phyloP scores from a whole-genome alignment of 352 stramenopile species.

The Globisporangium okanoganense region DNA sequence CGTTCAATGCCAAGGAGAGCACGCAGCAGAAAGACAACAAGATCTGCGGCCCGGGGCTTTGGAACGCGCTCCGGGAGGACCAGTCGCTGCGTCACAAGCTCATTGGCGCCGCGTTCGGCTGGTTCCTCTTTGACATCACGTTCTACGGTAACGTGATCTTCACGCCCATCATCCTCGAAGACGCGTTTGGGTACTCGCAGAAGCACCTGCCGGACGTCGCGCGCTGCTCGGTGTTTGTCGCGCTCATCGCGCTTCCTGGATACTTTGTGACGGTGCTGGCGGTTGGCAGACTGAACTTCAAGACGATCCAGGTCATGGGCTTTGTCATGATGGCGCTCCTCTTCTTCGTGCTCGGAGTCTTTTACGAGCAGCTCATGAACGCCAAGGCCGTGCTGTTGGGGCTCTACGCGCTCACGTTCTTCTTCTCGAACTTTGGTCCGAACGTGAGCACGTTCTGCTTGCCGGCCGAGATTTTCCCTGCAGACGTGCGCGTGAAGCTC shows the following conservation, averaged over 20 bases:
- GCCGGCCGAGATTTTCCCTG: constrained; percentile 71
- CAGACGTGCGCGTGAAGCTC: constrained; percentile 70
- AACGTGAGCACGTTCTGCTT: constrained; percentile 87
- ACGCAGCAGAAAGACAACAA: constrained; percentile 43
- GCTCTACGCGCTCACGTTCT: constrained; percentile 80
- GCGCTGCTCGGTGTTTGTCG: constrained; percentile 64
- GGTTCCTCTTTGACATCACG: constrained; percentile 91
- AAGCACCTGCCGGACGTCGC: constrained; percentile 54
- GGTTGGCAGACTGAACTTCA: constrained; percentile 67
- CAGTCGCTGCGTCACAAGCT: constrained; percentile 41
- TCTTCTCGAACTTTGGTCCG: constrained; percentile 88
- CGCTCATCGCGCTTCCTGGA: constrained; percentile 63
- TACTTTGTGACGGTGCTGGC: constrained; percentile 63
- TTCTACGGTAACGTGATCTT: constrained; percentile 91
- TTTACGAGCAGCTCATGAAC: constrained; percentile 46
- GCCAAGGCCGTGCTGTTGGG: constrained; percentile 45
- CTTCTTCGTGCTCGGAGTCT: constrained; percentile 53
- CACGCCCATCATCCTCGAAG: constrained; percentile 74
- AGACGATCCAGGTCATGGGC: constrained; percentile 77
- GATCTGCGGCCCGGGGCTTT: constrained; percentile 11
- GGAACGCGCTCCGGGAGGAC: constrained; percentile 24
- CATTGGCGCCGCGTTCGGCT: constrained; percentile 80
- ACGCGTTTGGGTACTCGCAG: constrained; percentile 58
- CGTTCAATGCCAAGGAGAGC: constrained; percentile 56
- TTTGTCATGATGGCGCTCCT: constrained; percentile 68